Percentiles rank a stretch among this genome's conserved stretches.
Evolutionary conservation across 768 basidiomycete genomes (phyloP).

Genomic region (Xerocomellus intermedius): DNA sequence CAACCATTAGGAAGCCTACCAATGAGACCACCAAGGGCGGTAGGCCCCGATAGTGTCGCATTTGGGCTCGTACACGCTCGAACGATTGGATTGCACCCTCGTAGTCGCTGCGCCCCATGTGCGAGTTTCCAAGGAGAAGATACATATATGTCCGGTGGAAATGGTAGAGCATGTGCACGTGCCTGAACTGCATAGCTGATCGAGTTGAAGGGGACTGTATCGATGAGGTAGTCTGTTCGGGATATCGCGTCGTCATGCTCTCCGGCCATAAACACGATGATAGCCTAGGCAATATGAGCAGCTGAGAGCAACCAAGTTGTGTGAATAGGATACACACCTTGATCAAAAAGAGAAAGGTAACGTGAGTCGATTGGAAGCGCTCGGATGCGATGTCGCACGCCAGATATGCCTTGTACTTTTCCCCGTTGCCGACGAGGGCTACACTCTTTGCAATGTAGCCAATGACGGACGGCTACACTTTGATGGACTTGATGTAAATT

Average conservation of each 20-base stretch:
- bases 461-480: not conserved
- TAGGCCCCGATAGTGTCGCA: no score
- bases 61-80: not conserved
- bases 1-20: no score
- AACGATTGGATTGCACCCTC: not conserved
- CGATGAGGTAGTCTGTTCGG: not conserved
- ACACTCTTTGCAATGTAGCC: conserved; percentile 2
- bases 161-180: not conserved
- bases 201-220: not conserved
- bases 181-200: not conserved
- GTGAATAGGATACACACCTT: no score
- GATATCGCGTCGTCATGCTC: not conserved
- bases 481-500: not conserved
- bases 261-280: not conserved
- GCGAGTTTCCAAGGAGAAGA: not conserved
- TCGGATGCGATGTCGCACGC: conserved; percentile 1
- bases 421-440: not conserved
- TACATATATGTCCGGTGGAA: not conserved
- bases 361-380: not conserved
- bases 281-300: not conserved
- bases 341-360: not conserved
- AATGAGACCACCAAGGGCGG: no score
- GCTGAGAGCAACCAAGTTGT: not conserved
- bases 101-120: not conserved
- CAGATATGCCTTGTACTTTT: not conserved